phyloP scores from a whole-genome alignment of 179 eudicot species.

The Silene vulgaris region DNA sequence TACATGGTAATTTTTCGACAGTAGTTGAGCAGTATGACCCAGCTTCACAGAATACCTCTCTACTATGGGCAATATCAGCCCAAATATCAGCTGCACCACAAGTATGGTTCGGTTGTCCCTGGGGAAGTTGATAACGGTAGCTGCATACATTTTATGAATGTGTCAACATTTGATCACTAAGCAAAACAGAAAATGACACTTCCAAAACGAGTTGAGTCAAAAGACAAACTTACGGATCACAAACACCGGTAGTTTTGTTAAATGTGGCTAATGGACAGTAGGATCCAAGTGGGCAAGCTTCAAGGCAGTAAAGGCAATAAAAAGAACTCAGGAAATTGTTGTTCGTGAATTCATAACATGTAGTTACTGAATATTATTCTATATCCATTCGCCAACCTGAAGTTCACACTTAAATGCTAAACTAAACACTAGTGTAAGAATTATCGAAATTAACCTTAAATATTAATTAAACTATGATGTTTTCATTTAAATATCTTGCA shows the following conservation, averaged over 20 bases:
- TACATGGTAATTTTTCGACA: slow-evolving; percentile 49
- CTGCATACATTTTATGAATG: slow-evolving; percentile 27
- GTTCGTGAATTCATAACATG: background rate
- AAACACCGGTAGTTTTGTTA: slow-evolving; percentile 50
- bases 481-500: too few species aligned
- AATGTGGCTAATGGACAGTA: slow-evolving; percentile 66
- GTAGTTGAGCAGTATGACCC: slow-evolving; percentile 80
- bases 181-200: background rate
- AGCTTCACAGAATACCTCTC: slow-evolving; percentile 77
- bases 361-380: background rate
- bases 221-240: slow-evolving; percentile 77
- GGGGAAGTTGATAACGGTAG: slow-evolving; percentile 64
- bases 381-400: background rate
- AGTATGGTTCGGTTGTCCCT: slow-evolving; percentile 58
- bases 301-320: slow-evolving; percentile 23
- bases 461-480: too few species aligned
- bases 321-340: slow-evolving; percentile 13
- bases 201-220: background rate
- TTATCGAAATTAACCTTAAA: too few species aligned
- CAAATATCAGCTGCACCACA: slow-evolving; percentile 86
- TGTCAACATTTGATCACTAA: background rate
- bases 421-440: too few species aligned
- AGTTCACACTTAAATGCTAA: background rate
- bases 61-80: slow-evolving; percentile 56
- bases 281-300: slow-evolving; percentile 90